Conservation (phyloP, 179 eudicot species). For the Patellifolia procumbens region DNA sequence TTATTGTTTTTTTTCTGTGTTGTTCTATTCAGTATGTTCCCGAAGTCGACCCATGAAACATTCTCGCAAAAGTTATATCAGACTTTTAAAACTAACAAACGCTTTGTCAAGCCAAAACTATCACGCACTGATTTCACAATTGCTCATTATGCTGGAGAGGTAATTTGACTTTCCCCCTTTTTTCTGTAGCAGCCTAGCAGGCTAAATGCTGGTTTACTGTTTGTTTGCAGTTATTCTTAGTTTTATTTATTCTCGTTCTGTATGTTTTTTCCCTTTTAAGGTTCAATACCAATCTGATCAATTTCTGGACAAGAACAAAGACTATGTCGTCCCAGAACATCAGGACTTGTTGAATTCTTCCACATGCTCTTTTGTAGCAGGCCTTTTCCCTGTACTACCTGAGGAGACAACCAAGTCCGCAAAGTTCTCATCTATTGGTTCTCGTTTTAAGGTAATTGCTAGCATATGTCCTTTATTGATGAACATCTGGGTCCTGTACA, state of each 20-base stretch:
- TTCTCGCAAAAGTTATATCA: constrained; percentile 87
- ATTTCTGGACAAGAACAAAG: constrained; percentile 95
- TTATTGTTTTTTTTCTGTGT: constrained; percentile 19
- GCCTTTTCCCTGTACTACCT: constrained; percentile 71
- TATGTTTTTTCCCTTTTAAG: constrained; percentile 38
- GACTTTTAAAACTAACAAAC: constrained; percentile 75
- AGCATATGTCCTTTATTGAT: constrained; percentile 15
- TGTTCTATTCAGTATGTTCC: constrained; percentile 79
- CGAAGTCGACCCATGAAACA: constrained; percentile 94
- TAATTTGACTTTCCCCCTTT: constrained; percentile 32
- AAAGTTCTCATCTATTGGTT: constrained; percentile 88
- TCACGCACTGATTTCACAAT: constrained; percentile 88
- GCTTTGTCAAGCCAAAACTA: constrained; percentile 88
- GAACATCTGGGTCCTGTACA: background rate
- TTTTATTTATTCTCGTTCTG: constrained; percentile 23
- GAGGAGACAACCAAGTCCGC: constrained; percentile 79
- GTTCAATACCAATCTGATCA: constrained; percentile 88
- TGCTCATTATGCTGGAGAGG: constrained; percentile 98
- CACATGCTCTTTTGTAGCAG: constrained; percentile 80
- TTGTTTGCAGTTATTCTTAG: background rate
- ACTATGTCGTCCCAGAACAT: constrained; percentile 95
- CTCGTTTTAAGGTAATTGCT: constrained; percentile 76
- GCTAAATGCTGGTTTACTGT: constrained; percentile 6
- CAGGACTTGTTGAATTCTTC: constrained; percentile 87
- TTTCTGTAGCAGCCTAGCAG: background rate